phyloP scores from a whole-genome alignment of 2,329 filamentous ascomycete genomes.

The Tolypocladium amazonense region DNA sequence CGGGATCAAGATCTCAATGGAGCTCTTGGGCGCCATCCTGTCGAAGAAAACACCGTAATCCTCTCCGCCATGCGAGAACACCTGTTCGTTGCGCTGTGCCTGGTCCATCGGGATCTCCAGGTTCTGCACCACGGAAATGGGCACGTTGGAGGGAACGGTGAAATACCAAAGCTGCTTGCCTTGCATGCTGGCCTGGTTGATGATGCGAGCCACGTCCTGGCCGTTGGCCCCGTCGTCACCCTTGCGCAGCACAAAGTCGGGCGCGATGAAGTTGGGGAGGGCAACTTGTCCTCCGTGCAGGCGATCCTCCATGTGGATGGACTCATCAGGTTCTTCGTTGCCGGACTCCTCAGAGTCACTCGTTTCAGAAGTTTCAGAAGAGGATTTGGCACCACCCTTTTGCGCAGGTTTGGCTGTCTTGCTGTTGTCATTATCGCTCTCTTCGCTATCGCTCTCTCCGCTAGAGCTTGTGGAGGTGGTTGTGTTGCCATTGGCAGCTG shows the following conservation, averaged over 20 bases:
- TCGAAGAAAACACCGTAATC: slow-evolving; percentile 52
- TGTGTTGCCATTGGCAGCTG: slow-evolving; percentile 8
- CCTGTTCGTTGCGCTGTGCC: slow-evolving; percentile 36
- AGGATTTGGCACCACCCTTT: neutral
- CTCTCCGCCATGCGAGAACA: slow-evolving; percentile 53
- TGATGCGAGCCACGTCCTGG: slow-evolving; percentile 41
- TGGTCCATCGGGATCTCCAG: slow-evolving; percentile 50
- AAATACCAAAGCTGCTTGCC: slow-evolving; percentile 78
- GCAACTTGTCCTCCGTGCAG: slow-evolving; percentile 22
- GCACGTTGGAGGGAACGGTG: slow-evolving; percentile 57
- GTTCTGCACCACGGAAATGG: slow-evolving; percentile 56
- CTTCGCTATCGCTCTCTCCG: slow-evolving; percentile 3
- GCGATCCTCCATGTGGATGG: slow-evolving; percentile 26
- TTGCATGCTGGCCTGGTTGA: slow-evolving; percentile 46
- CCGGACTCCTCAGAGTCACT: slow-evolving; percentile 17
- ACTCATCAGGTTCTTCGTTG: slow-evolving; percentile 25
- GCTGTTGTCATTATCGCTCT: neutral
- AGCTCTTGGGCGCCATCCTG: slow-evolving; percentile 33
- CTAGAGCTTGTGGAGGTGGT: slow-evolving; percentile 11
- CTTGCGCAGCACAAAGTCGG: slow-evolving; percentile 44
- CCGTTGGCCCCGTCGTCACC: slow-evolving; percentile 25
- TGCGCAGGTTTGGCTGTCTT: neutral
- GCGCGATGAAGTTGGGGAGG: slow-evolving; percentile 34
- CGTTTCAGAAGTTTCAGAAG: slow-evolving; percentile 3
- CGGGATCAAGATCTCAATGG: slow-evolving; percentile 52